phyloP scores from a whole-genome alignment of 1,284 basidiomycete species.

The Xerocomus amazonicus region DNA sequence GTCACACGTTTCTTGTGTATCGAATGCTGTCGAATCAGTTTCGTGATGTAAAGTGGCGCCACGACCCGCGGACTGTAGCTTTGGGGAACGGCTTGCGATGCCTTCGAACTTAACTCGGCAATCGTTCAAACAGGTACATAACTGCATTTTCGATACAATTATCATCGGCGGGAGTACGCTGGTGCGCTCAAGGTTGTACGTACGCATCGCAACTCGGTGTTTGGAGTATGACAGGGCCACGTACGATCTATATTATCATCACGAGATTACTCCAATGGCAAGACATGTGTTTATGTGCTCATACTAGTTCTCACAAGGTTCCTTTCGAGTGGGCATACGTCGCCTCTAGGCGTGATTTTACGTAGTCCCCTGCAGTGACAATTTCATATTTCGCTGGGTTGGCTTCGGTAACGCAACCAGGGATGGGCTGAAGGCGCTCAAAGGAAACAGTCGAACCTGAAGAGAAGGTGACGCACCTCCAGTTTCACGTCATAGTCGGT shows the following conservation, averaged over 20 bases:
- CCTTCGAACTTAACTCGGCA: not conserved
- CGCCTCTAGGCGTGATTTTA: slow-evolving; percentile 54
- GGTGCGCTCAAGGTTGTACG: slow-evolving; percentile 6
- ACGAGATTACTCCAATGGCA: not conserved
- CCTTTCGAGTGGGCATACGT: slow-evolving; percentile 43
- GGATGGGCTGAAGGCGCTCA: slow-evolving; percentile 49
- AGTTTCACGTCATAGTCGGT: slow-evolving; percentile 61
- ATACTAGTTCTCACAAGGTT: not conserved
- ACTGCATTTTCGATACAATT: not conserved
- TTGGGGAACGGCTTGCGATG: not conserved
- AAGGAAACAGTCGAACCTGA: not conserved
- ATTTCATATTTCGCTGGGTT: slow-evolving; percentile 63
- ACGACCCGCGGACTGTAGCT: slow-evolving; percentile 1
- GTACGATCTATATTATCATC: not conserved
- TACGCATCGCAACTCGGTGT: not conserved
- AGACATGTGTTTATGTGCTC: not conserved
- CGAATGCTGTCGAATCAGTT: not conserved
- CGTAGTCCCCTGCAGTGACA: slow-evolving; percentile 64
- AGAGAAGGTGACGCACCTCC: slow-evolving; percentile 41
- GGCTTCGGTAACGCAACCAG: slow-evolving; percentile 61
- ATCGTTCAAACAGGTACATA: not conserved
- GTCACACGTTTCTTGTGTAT: not conserved
- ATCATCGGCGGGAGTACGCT: not conserved
- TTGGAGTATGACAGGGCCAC: not conserved
- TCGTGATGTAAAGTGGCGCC: not conserved